Percentiles rank a stretch among this genome's conserved stretches.
Conservation (phyloP, 805 yeast species). For the Wickerhamiella qilinensis region DNA sequence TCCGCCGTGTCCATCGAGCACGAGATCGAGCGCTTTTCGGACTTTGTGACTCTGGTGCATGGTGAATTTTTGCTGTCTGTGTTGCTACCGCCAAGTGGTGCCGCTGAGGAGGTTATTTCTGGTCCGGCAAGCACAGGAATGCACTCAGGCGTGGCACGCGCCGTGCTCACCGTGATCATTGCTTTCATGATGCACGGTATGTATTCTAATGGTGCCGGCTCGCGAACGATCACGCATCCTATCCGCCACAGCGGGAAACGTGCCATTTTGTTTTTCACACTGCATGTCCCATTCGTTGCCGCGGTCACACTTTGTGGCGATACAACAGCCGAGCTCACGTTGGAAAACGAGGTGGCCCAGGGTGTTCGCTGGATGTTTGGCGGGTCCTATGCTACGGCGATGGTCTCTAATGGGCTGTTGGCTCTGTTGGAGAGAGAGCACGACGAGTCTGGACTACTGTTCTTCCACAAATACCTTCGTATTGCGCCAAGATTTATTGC, state of each 20-base stretch:
- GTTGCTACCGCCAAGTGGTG: too few relatives aligned
- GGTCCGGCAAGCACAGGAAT: conserved; percentile 35
- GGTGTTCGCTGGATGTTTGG: background rate
- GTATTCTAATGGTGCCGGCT: conserved; percentile 39
- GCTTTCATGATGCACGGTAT: conserved; percentile 37
- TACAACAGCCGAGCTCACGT: background rate
- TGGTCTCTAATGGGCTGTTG: background rate
- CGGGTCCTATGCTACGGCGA: background rate
- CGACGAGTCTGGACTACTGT: background rate
- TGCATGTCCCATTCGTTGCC: background rate
- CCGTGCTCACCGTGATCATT: conserved; percentile 30
- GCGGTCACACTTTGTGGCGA: background rate
- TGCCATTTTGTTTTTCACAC: conserved; percentile 6
- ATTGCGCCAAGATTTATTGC: background rate
- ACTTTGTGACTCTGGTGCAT: conserved; percentile 46
- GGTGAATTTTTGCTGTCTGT: conserved; percentile 45
- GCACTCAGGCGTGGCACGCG: conserved; percentile 30
- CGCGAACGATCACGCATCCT: conserved; percentile 35
- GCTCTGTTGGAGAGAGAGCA: background rate
- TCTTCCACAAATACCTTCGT: background rate
- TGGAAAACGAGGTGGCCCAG: background rate
- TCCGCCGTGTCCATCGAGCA: conserved; percentile 54
- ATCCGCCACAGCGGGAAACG: conserved; percentile 27
- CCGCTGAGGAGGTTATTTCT: too few relatives aligned
- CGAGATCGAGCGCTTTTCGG: conserved; percentile 43